These are phyloP conservation scores for Boechera stricta DNA, from an alignment of 345 rosid species.

Conservation along the genomic window DNA sequence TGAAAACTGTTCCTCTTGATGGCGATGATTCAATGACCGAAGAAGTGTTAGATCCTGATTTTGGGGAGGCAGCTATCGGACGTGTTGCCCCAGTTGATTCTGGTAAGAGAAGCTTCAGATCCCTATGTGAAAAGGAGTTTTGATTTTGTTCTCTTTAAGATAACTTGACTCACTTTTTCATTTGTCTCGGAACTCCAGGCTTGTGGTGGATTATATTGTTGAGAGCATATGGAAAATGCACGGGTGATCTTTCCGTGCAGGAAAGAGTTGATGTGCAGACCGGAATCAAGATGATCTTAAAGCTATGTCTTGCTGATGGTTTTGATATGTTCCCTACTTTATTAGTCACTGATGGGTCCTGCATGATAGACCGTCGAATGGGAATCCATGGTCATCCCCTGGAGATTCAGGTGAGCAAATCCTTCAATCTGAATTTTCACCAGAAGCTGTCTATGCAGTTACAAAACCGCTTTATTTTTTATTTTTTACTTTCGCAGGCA, in stretches of 20 bases:
- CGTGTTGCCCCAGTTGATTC: constrained; percentile 99
- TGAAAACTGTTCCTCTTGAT: constrained; percentile 79
- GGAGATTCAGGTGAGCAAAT: constrained; percentile 77
- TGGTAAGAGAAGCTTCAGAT: constrained; percentile 50
- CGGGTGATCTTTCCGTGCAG: constrained; percentile 83
- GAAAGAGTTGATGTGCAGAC: constrained; percentile 96
- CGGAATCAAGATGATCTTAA: constrained; percentile 89
- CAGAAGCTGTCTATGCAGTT: neutral
- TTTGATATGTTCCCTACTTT: constrained; percentile 96
- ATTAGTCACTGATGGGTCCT: constrained; percentile 95
- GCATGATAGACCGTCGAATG: constrained; percentile 99
- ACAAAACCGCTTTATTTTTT: neutral
- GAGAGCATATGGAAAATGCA: constrained; percentile 92
- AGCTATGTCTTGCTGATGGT: constrained; percentile 94
- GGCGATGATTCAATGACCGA: constrained; percentile 82
- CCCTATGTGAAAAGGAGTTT: neutral
- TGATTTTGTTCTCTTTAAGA: neutral
- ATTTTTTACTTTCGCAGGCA: constrained; percentile 51
- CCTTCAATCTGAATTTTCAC: constrained; percentile 9
- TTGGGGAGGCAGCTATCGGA: constrained; percentile 97
- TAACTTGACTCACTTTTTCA: neutral
- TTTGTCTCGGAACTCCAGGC: constrained; percentile 49
- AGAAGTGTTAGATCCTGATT: constrained; percentile 93
- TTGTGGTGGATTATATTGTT: constrained; percentile 94
- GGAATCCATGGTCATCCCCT: constrained; percentile 98